Base-by-base conservation (phyloP, 2,329 filamentous ascomycete species). In the Polytolypa hystricis region DNA sequence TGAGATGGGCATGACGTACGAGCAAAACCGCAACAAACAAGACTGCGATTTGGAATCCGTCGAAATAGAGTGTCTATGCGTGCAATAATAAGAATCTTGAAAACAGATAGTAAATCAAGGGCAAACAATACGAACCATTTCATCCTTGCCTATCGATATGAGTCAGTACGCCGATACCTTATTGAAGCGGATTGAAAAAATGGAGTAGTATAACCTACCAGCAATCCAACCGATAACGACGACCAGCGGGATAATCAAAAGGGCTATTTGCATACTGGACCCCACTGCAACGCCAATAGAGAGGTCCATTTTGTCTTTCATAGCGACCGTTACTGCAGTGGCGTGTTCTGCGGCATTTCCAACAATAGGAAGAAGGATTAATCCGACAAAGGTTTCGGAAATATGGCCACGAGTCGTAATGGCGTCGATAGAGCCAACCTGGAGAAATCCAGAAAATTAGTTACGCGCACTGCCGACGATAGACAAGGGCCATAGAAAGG, bases 21-120 rank as follows among this genome's bases (percentile, higher is more conserved):
- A 69, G 46, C 18, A 68, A 49, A 14, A 68, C 61, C n/a, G 64
- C 58, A 16, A 78, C 69, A 41, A 79, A 79, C 2, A 79, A 56
- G 1, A 73, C 60, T 2, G 69, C 81, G 10, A 94, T 79, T 62
- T 94, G 84, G 66, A 95, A 95, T 1, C 78, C 78, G 53, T 93
- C 84, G 55, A 94, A 91, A 56, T 80, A 80, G 4, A 93, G 71
- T 14, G 78, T 84, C 58, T 60, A 16, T n/a, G 34, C n/a, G n/a
- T 30, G 9, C 4, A 29, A 16, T 30, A 32, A 32, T 25, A 7
- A 25, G 21, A n/a, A 25, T n/a, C n/a, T 25, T 7, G 21, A 7
- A 27, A 26, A 31, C 3, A 20, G 25, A 14, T n/a, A 29, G 34
- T 18, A 21, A 15, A 11, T 14, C 2, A 8, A 18, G 23, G 12